These are phyloP conservation scores for Candida khao-thaluensis DNA, from an alignment of 805 yeast genomes.

Conservation along the genomic window DNA sequence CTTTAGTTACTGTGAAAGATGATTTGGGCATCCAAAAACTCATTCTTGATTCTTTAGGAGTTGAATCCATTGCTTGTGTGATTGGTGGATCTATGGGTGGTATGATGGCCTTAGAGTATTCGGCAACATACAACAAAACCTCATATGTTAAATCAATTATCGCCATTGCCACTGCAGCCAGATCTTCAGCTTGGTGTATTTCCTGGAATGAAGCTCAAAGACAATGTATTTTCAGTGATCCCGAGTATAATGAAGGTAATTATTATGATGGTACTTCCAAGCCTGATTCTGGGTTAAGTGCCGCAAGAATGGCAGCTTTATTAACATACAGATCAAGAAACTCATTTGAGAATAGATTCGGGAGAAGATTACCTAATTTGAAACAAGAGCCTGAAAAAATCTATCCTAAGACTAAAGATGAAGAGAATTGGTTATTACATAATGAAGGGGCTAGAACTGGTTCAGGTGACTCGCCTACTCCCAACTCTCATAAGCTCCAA, in stretches of 20 bases:
- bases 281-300: constrained; percentile 84
- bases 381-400: constrained; percentile 27
- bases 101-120: constrained; percentile 89
- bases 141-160: constrained; percentile 69
- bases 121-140: constrained; percentile 56
- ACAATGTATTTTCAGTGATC: constrained; percentile 93
- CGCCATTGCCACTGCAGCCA: constrained; percentile 89
- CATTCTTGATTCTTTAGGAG: constrained; percentile 76
- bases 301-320: constrained; percentile 96
- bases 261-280: constrained; percentile 70
- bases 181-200: constrained; percentile 98
- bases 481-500: constrained; percentile 24
- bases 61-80: constrained; percentile 76
- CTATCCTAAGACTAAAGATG: constrained; percentile 50
- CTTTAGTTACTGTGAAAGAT: constrained; percentile 89
- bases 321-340: constrained; percentile 90
- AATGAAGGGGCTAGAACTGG: constrained; percentile 67
- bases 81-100: constrained; percentile 99
- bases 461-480: constrained; percentile 1
- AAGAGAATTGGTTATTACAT: constrained; percentile 80
- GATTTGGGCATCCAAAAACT: constrained; percentile 78
- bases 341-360: constrained; percentile 87
- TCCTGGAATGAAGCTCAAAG: constrained; percentile 99
- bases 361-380: constrained; percentile 55
- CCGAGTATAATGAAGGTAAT: constrained; percentile 88